These are phyloP conservation scores for Pleoardoris graminearum DNA, from an alignment of 2,329 filamentous ascomycete genomes.

Conservation along the genomic window DNA sequence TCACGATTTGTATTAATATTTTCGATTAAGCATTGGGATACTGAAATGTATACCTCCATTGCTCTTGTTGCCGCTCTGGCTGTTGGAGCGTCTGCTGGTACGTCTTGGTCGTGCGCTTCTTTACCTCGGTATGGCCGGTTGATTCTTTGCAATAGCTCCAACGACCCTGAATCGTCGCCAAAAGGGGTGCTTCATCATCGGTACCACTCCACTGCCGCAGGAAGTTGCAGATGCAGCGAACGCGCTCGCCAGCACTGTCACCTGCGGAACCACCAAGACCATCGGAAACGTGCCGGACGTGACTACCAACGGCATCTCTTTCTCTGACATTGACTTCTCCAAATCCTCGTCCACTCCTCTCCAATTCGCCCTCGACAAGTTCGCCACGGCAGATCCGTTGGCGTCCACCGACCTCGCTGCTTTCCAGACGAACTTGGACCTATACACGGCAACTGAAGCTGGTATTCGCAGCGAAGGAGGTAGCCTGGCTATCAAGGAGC, in stretches of 20 bases:
- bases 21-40: not conserved
- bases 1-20: not conserved
- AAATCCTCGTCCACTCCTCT: conserved; percentile 54
- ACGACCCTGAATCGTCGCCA: conserved; percentile 4
- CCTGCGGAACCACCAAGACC: conserved; percentile 57
- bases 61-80: conserved; percentile 4
- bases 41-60: conserved; percentile 2
- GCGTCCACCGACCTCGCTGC: conserved; percentile 54
- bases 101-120: not conserved
- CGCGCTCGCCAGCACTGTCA: conserved; percentile 51
- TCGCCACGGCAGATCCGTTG: conserved; percentile 57
- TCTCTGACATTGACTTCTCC: conserved; percentile 62
- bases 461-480: conserved; percentile 60
- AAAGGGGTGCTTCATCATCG: conserved; percentile 59
- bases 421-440: conserved; percentile 60
- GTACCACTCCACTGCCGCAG: conserved; percentile 54
- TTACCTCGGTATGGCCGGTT: too few relatives aligned
- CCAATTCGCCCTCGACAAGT: conserved; percentile 58
- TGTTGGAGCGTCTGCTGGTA: conserved; percentile 1
- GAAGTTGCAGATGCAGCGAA: conserved; percentile 53
- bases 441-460: conserved; percentile 63
- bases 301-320: conserved; percentile 54
- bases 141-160: not conserved
- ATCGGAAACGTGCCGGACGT: conserved; percentile 61
- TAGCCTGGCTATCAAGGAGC: conserved; percentile 61